phyloP scores from a whole-genome alignment of 352 stramenopile genomes.

The Peronospora belbahrii region DNA sequence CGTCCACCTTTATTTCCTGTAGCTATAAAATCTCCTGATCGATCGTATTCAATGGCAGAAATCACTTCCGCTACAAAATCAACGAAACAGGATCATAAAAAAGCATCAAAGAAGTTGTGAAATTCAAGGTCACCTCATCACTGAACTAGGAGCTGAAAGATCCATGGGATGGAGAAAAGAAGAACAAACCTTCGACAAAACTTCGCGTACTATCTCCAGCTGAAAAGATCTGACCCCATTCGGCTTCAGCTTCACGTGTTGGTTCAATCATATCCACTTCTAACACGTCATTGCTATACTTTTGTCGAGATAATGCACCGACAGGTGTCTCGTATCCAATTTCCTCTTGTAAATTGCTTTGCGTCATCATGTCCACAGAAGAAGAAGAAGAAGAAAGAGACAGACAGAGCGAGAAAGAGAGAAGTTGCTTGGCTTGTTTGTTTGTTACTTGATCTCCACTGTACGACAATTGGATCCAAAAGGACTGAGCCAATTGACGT shows the following conservation, averaged over 20 bases:
- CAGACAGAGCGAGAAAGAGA: neutral
- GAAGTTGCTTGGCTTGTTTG: neutral
- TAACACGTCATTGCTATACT: slow-evolving; percentile 12
- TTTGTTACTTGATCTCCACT: neutral
- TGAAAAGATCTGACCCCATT: slow-evolving; percentile 52
- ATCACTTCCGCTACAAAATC: slow-evolving; percentile 83
- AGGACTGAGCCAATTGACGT: too few species aligned
- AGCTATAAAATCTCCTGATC: slow-evolving; percentile 86
- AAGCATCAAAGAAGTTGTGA: too few species aligned
- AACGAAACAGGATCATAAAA: too few species aligned
- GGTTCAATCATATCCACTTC: slow-evolving; percentile 26
- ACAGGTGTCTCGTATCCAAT: slow-evolving; percentile 8
- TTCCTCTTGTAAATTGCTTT: slow-evolving; percentile 12
- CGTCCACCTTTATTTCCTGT: slow-evolving; percentile 91
- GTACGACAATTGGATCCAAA: too few species aligned
- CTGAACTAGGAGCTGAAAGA: too few species aligned
- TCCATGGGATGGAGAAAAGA: too few species aligned
- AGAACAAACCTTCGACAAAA: slow-evolving; percentile 51
- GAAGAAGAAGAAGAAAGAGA: neutral
- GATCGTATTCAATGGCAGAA: slow-evolving; percentile 92
- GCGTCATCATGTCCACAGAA: slow-evolving; percentile 31
- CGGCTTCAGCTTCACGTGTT: slow-evolving; percentile 16
- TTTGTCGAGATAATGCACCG: slow-evolving; percentile 11
- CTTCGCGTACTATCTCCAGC: slow-evolving; percentile 42
- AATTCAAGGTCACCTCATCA: too few species aligned